Conservation (phyloP, 805 yeast species). For the Hanseniaspora lindneri region DNA sequence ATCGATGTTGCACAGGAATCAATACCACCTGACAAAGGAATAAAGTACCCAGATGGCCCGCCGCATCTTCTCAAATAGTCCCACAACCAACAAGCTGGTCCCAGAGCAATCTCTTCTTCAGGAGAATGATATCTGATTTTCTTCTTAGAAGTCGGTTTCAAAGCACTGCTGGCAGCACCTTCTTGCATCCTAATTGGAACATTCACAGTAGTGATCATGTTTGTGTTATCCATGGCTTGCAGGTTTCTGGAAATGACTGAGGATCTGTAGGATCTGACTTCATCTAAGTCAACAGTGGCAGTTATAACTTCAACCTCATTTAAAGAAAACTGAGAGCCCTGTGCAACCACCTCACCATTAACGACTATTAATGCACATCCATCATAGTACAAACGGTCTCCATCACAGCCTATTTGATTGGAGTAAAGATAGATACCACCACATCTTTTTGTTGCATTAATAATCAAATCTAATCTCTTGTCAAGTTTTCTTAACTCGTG, state of each 20-base stretch:
- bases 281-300: constrained; percentile 91
- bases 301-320: constrained; percentile 86
- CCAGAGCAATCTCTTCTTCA: constrained; percentile 92
- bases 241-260: constrained; percentile 59
- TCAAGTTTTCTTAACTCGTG: constrained; percentile 87
- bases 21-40: constrained; percentile 94
- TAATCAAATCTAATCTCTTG: constrained; percentile 70
- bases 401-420: constrained; percentile 96
- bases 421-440: constrained; percentile 93
- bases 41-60: constrained; percentile 71
- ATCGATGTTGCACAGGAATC: constrained; percentile 97
- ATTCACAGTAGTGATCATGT: constrained; percentile 40
- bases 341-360: constrained; percentile 85
- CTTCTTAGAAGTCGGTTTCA: constrained; percentile 45
- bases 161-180: constrained; percentile 39
- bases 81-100: constrained; percentile 99
- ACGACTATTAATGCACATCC: constrained; percentile 93
- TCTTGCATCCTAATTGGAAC: constrained; percentile 61
- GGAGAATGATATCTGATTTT: constrained; percentile 60
- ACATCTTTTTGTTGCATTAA: constrained; percentile 87
- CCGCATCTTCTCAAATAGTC: constrained; percentile 86
- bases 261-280: constrained; percentile 71
- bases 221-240: constrained; percentile 40
- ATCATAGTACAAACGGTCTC: constrained; percentile 91
- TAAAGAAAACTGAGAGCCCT: constrained; percentile 81